Evolutionary conservation across 305 asterid species (phyloP).

Genomic region (Vinca major): DNA sequence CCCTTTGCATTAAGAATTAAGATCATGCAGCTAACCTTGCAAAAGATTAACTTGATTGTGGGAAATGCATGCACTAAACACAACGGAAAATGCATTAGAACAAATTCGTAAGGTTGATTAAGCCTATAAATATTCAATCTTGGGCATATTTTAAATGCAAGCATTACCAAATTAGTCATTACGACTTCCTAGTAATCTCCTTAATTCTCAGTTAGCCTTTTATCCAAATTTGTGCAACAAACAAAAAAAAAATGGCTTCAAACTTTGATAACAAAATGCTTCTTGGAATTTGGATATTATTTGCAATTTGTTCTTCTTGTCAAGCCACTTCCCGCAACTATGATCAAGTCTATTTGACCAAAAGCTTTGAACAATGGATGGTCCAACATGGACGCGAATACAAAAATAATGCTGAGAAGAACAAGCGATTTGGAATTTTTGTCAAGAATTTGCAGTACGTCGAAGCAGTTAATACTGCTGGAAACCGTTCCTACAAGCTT

Average conservation of each 20-base stretch:
- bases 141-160: too few relatives aligned
- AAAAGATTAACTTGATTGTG: too few relatives aligned
- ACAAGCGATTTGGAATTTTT: not conserved
- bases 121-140: too few relatives aligned
- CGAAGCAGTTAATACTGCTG: constrained; percentile 1
- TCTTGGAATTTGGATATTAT: not conserved
- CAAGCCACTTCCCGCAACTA: not conserved
- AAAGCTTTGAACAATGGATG: constrained; percentile 12
- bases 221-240: too few relatives aligned
- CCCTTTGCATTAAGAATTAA: too few relatives aligned
- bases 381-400: not conserved
- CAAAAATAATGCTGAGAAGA: constrained; percentile 9
- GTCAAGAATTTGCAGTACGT: not conserved
- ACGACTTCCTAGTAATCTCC: too few relatives aligned
- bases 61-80: too few relatives aligned
- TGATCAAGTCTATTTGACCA: not conserved
- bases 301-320: not conserved
- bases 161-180: too few relatives aligned
- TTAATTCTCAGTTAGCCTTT: too few relatives aligned
- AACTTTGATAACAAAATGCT: not conserved
- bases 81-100: too few relatives aligned
- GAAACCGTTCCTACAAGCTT: constrained; percentile 6
- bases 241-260: not conserved
- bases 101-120: too few relatives aligned
- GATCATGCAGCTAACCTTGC: too few relatives aligned